Conservation (phyloP, 305 asterid species). For the Solanum chacoense region DNA sequence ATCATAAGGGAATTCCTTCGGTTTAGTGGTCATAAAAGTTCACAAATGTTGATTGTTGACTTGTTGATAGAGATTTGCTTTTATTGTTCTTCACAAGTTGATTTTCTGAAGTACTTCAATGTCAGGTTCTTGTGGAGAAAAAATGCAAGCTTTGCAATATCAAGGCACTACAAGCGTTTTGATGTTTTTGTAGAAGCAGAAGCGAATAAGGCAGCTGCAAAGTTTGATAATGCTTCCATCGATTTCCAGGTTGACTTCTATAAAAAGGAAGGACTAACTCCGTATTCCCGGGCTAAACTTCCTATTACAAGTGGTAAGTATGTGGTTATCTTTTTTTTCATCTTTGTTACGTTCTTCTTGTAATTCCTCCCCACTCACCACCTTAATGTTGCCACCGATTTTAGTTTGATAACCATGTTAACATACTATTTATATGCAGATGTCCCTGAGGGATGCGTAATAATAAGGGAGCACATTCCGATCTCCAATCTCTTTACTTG, state of each 20-base stretch:
- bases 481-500: constrained; percentile 78
- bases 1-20: background rate
- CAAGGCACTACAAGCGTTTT: constrained; percentile 75
- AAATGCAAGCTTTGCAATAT: constrained; percentile 78
- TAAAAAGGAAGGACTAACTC: constrained; percentile 64
- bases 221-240: constrained; percentile 66
- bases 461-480: constrained; percentile 70
- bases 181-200: constrained; percentile 85
- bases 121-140: constrained; percentile 81
- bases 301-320: constrained; percentile 71
- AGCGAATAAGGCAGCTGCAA: constrained; percentile 76
- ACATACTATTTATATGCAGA: constrained; percentile 29
- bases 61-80: background rate
- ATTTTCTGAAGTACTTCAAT: background rate
- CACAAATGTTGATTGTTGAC: background rate
- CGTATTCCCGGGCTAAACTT: constrained; percentile 53
- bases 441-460: constrained; percentile 95
- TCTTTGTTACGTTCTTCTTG: background rate
- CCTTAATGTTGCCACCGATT: background rate
- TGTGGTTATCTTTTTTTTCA: background rate
- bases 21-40: background rate
- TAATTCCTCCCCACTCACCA: background rate
- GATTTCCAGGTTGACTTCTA: constrained; percentile 79
- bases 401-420: background rate
- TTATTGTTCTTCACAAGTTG: background rate